Base-by-base conservation (phyloP, 1,284 basidiomycete species). In the Ustilago tritici region DNA sequence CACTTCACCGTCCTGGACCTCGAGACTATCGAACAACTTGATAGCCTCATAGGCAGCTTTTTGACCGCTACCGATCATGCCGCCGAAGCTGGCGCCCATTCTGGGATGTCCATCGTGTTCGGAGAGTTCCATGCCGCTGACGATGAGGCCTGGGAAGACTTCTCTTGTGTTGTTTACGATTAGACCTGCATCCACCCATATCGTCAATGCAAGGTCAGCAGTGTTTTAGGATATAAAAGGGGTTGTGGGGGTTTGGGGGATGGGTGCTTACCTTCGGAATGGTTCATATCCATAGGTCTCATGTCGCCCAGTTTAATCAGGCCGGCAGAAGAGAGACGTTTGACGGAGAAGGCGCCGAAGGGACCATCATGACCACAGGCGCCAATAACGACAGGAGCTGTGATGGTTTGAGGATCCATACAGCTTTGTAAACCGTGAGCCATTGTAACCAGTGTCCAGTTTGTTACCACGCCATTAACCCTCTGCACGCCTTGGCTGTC, bases 341-440 rank as follows among this genome's bases (percentile, higher is more conserved):
- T 94, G 69, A 93, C 93, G 38, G 90, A 91, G 88, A 94, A 94
- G 3, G 93, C 93, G 49, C 93, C 93, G 90, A 93, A 93, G 0
- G 92, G 92, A 0, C 93, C 93, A 80, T 93, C 93, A 84, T 93
- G 92, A 14, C 92, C 91, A 38, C 91, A 92, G 46, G 85, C 85
- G 10, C 85, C 86, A 54, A 80, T 79, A 76, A 93, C 88, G n/a
- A 94, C 88, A 0, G 92, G 92, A 1, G 81, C 79, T 14, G 80
- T 82, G 61, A 82, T 82, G 49, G 78, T 93, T 87, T 92, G 92
- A 36, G 93, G 93, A 86, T 94, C 93, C 93, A 94, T 94, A 89
- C 92, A 94, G 34, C 90, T 91, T 87, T 93, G 80, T 3, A 78
- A 64, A 14, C 80, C 82, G 50, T 93, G 92, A 87, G 93, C 93